These are phyloP conservation scores for Butyriboletus loyo DNA, from an alignment of 768 basidiomycete species.

Conservation along the genomic window DNA sequence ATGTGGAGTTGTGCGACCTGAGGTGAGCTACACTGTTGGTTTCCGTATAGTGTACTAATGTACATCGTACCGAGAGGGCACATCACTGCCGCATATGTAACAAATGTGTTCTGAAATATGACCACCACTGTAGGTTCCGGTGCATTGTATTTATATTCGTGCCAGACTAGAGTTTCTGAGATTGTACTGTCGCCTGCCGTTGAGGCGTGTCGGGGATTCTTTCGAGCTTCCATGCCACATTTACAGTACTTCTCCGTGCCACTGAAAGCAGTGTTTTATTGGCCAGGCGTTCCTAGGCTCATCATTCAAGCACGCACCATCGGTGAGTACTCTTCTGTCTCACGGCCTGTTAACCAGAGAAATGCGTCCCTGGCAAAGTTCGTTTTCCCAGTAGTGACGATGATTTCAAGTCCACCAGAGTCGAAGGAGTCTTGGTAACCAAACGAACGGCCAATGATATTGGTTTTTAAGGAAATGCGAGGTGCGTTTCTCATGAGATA, in stretches of 20 bases:
- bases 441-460: neutral
- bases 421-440: neutral
- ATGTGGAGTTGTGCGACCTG: conserved; percentile 69
- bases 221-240: neutral
- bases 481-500: conserved; percentile 2
- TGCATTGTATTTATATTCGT: neutral
- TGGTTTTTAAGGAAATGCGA: neutral
- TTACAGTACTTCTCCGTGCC: neutral
- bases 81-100: conserved; percentile 95
- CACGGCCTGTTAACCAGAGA: too few species aligned
- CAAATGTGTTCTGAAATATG: conserved; percentile 84
- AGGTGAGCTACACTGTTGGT: conserved; percentile 48
- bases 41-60: conserved; percentile 10
- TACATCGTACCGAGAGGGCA: conserved; percentile 56
- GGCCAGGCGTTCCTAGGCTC: too few species aligned
- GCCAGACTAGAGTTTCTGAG: neutral
- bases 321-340: neutral
- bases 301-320: neutral
- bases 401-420: neutral
- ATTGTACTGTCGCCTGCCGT: neutral
- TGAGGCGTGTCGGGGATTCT: neutral
- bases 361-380: neutral
- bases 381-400: neutral
- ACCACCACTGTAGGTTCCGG: conserved; percentile 92
- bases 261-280: neutral